Base-by-base conservation (phyloP, 2,329 filamentous ascomycete species). In the Fusarium tanahbumbuense region DNA sequence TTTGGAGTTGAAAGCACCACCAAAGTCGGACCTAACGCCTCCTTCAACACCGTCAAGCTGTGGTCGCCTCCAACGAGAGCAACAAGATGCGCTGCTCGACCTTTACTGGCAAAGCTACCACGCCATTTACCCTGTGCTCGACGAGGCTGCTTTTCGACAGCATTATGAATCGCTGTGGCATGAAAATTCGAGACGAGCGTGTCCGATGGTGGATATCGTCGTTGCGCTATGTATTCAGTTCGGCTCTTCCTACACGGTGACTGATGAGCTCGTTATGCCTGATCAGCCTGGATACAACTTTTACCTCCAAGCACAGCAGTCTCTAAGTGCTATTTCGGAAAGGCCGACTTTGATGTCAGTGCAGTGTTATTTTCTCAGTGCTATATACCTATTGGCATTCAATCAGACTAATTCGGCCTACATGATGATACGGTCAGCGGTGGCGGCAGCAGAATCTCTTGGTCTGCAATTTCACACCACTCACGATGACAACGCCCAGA, bases 171-270 rank as follows among this genome's bases (percentile, higher is more conserved):
- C 70, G 1, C 64, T 76, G 8, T 76, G 74, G 73, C 56, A 64
- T 6, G 52, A 22, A 9, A 27, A 56, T 13, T 30, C 47, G 9
- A 80, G 85, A 16, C 80, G 80, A 49, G 76, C 82, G 2, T 87
- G 84, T 1, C 81, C 85, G 1, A 73, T 87, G 5, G 83, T 86
- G 3, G 86, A 88, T 54, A 85, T 87, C 27, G 75, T 86, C 20
- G 71, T 87, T 16, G 85, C 85, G 0, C 60, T 87, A 9, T 85
- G 83, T 56, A 85, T 87, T 76, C 85, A 87, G 69, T 82, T 83
- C 37, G 80, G 81, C 34, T 76, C 76, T 4, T 67, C 74, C 0
- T 72, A 77, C 34, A 68, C 73, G 32, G 65, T 74, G 7, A 53
- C 58, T 4, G 62, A 55, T 6, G 27, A 22, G 18, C n/a, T 53